phyloP scores from a whole-genome alignment of 208 protist species.

The Herpetomonas samuelpessoai region DNA sequence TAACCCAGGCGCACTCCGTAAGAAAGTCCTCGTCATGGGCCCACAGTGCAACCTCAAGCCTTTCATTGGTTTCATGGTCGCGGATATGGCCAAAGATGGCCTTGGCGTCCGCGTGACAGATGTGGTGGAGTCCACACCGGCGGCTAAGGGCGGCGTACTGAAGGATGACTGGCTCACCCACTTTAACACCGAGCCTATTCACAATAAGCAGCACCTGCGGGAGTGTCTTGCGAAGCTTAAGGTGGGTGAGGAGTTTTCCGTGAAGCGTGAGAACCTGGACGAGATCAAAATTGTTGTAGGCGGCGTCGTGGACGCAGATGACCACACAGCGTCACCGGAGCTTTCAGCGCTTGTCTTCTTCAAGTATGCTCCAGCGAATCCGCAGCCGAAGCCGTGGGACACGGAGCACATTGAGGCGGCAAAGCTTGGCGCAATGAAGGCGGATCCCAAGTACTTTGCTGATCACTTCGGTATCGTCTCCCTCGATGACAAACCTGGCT shows the following conservation, averaged over 20 bases:
- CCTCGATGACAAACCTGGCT: constrained; percentile 18
- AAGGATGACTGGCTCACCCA: constrained; percentile 91
- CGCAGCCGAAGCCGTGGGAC: constrained; percentile 58
- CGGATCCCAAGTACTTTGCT: constrained; percentile 36
- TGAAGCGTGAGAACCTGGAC: constrained; percentile 82
- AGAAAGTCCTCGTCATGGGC: constrained; percentile 79
- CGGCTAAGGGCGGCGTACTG: constrained; percentile 71
- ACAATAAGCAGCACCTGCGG: constrained; percentile 81
- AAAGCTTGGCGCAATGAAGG: constrained; percentile 19
- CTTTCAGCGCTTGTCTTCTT: constrained; percentile 83
- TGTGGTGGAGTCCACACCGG: constrained; percentile 75
- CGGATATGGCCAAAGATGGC: constrained; percentile 88
- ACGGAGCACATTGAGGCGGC: constrained; percentile 23
- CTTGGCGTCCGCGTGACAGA: constrained; percentile 86
- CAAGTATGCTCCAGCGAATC: constrained; percentile 39
- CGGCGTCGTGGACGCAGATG: constrained; percentile 62
- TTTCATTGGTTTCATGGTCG: constrained; percentile 84
- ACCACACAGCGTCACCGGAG: constrained; percentile 41
- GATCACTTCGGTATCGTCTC: constrained; percentile 74
- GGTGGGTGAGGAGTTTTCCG: constrained; percentile 79
- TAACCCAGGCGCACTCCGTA: constrained; percentile 76
- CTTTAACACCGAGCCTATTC: constrained; percentile 65
- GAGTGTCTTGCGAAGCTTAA: constrained; percentile 51
- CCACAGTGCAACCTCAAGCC: constrained; percentile 70
- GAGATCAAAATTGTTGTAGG: constrained; percentile 86